Percentiles rank a stretch among this genome's conserved stretches.
Evolutionary conservation across 129 eudicot genomes (phyloP).

Genomic region (Centrapalus pauciflorus): DNA sequence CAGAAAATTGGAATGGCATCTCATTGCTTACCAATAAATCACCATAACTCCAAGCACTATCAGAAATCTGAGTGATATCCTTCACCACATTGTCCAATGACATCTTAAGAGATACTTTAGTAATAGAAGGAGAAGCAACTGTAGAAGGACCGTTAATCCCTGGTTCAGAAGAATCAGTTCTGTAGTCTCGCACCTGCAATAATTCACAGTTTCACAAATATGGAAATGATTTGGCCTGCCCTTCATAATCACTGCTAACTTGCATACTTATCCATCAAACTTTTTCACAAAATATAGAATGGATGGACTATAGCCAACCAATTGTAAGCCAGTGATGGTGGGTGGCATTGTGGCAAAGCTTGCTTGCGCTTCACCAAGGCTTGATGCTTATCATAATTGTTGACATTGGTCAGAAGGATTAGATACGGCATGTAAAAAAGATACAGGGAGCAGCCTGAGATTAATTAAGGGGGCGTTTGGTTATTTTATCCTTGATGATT

Average conservation of each 20-base stretch:
- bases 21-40: constrained; percentile 66
- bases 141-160: constrained; percentile 32
- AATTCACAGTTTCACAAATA: constrained; percentile 13
- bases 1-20: constrained; percentile 16
- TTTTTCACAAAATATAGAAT: too few relatives aligned
- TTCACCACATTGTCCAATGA: constrained; percentile 67
- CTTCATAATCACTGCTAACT: too few relatives aligned
- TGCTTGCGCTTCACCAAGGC: too few relatives aligned
- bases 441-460: too few relatives aligned
- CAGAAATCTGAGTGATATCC: constrained; percentile 58
- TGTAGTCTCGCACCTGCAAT: constrained; percentile 71
- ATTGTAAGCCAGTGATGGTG: too few relatives aligned
- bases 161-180: constrained; percentile 43
- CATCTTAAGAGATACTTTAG: constrained; percentile 69
- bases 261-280: too few relatives aligned
- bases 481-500: too few relatives aligned
- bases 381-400: too few relatives aligned
- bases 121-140: constrained; percentile 35
- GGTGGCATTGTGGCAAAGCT: too few relatives aligned
- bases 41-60: constrained; percentile 65
- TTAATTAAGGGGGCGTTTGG: too few relatives aligned
- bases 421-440: too few relatives aligned
- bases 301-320: too few relatives aligned
- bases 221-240: background rate
- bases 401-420: constrained; percentile 21